Evolutionary conservation across 202 grass and related monocot species (phyloP).

Genomic region (Zizania palustris): DNA sequence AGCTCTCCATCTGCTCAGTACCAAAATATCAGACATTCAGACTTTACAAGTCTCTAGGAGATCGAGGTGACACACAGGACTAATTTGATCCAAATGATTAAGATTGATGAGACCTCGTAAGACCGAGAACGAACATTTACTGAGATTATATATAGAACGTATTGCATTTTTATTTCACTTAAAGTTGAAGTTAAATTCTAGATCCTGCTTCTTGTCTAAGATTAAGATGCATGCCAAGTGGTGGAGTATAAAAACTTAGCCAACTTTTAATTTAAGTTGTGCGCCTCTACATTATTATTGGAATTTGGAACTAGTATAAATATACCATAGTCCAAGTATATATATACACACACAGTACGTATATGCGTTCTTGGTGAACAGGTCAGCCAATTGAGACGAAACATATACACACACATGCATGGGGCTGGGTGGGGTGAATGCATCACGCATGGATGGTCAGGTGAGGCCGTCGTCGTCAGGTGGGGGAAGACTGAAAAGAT

Average conservation of each 20-base stretch:
- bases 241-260: neutral
- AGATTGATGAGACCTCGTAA: slow-evolving; percentile 18
- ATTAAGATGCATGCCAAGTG: neutral
- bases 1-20: neutral
- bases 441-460: neutral
- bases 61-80: neutral
- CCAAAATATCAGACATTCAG: slow-evolving; percentile 48
- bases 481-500: slow-evolving; percentile 7
- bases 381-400: too few species aligned
- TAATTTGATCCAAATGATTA: slow-evolving; percentile 48
- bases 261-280: too few species aligned
- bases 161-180: neutral
- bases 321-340: neutral
- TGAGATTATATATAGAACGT: slow-evolving; percentile 45
- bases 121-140: slow-evolving; percentile 52
- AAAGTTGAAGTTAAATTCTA: too few species aligned
- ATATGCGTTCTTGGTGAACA: neutral
- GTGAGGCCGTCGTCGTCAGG: neutral
- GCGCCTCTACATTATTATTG: too few species aligned
- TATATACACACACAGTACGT: neutral
- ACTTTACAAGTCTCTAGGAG: slow-evolving; percentile 55
- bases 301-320: neutral
- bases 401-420: too few species aligned
- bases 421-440: too few species aligned
- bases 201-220: too few species aligned